Evolutionary conservation across 1,139 yeast genomes (phyloP).

Genomic region (Hyphopichia burtonii): DNA sequence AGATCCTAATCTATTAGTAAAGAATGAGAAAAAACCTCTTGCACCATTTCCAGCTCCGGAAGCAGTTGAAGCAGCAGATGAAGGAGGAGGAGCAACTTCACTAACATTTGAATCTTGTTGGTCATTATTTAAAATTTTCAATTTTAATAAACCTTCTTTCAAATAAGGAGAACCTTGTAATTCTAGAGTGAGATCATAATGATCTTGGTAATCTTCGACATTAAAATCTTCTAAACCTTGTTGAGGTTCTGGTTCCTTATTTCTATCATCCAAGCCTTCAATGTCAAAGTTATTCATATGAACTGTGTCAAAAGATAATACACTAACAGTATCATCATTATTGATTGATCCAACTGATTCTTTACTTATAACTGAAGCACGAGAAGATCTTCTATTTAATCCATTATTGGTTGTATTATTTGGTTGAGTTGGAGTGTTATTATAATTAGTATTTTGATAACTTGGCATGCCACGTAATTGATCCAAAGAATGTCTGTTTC

Average conservation of each 20-base stretch:
- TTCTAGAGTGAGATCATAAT: constrained; percentile 59
- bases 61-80: constrained; percentile 26
- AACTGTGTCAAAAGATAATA: constrained; percentile 36
- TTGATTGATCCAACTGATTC: constrained; percentile 19
- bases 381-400: constrained; percentile 33
- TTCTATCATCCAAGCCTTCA: constrained; percentile 7
- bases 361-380: constrained; percentile 35
- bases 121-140: constrained; percentile 45
- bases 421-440: background rate
- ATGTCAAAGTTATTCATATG: constrained; percentile 20
- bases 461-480: constrained; percentile 18
- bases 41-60: constrained; percentile 12
- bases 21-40: constrained; percentile 25
- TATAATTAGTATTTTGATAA: constrained; percentile 1
- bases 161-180: constrained; percentile 76
- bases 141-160: constrained; percentile 69
- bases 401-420: constrained; percentile 1
- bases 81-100: constrained; percentile 15
- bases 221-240: constrained; percentile 37
- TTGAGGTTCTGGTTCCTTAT: constrained; percentile 13
- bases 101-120: constrained; percentile 30
- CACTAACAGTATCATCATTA: constrained; percentile 39
- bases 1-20: constrained; percentile 11
- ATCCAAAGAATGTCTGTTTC: constrained; percentile 32
- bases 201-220: constrained; percentile 47